These are phyloP conservation scores for Eucalyptus rudis DNA, from an alignment of 345 rosid species.

Conservation along the genomic window DNA sequence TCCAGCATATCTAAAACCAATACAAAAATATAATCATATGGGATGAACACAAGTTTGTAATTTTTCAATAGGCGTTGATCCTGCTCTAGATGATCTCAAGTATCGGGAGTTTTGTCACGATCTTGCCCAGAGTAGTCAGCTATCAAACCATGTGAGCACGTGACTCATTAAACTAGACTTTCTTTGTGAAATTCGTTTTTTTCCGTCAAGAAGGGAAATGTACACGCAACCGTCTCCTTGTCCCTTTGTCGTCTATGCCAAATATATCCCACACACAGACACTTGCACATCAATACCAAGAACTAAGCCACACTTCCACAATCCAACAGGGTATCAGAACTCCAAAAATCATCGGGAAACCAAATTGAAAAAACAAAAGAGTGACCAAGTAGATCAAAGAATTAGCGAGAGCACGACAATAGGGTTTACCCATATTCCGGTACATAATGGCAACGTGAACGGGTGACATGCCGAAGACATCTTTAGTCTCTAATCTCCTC, in stretches of 20 bases:
- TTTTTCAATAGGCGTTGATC: not conserved
- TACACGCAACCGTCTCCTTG: not conserved
- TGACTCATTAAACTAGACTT: not conserved
- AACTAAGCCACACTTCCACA: accelerated
- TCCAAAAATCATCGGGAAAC: not conserved
- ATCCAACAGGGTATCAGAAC: not conserved
- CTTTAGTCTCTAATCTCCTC: not conserved
- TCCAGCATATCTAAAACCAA: not conserved
- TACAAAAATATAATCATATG: accelerated
- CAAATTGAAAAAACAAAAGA: not conserved
- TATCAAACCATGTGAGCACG: too few species aligned
- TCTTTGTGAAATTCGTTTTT: not conserved
- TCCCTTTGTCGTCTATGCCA: not conserved
- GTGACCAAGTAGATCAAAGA: too few species aligned
- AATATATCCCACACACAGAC: not conserved
- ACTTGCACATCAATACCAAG: not conserved
- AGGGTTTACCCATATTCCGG: not conserved
- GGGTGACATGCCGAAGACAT: not conserved
- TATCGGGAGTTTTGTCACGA: too few species aligned
- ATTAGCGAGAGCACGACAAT: not conserved
- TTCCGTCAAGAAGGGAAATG: not conserved
- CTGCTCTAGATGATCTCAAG: not conserved
- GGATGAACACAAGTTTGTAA: not conserved
- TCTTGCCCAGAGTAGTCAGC: too few species aligned
- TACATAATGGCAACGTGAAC: not conserved